Percentiles rank a stretch among this genome's conserved stretches.
These are phyloP conservation scores for Rhynchospora pubera DNA, from an alignment of 176 grass and related monocot species.

Conservation along the genomic window DNA sequence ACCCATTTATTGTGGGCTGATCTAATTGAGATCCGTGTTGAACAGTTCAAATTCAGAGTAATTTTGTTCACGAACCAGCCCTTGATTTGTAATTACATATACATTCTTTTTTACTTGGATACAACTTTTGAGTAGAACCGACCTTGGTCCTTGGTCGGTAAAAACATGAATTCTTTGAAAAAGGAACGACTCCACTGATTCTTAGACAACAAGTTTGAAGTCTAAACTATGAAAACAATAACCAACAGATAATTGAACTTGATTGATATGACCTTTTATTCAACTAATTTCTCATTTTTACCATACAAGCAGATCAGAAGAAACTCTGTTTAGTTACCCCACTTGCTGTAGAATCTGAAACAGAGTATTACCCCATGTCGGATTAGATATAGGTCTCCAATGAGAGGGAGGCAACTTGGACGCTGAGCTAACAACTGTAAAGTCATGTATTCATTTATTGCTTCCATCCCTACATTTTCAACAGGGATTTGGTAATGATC, in stretches of 20 bases:
- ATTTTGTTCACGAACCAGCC: background rate
- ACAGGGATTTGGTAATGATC: slow-evolving; percentile 20
- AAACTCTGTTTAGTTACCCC: background rate
- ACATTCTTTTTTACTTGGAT: background rate
- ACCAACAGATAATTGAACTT: background rate
- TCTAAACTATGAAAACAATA: background rate
- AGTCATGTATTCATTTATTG: slow-evolving; percentile 63
- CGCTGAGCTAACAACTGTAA: slow-evolving; percentile 65
- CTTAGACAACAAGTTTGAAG: background rate
- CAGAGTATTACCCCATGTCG: slow-evolving; percentile 31
- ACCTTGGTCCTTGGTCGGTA: too few species aligned
- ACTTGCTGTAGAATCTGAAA: slow-evolving; percentile 23
- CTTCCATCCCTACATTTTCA: slow-evolving; percentile 32
- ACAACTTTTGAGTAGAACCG: background rate
- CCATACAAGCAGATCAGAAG: slow-evolving; percentile 7
- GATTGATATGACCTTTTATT: background rate
- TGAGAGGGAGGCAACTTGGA: slow-evolving; percentile 32
- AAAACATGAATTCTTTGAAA: background rate
- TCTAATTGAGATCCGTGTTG: too few species aligned
- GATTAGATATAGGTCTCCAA: slow-evolving; percentile 30
- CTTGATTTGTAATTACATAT: background rate
- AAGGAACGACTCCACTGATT: background rate
- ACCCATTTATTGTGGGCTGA: too few species aligned
- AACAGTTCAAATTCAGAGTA: too few species aligned
- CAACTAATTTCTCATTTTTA: slow-evolving; percentile 2